Conservation (phyloP, 495 filamentous ascomycete genomes). For the Penicillium psychrofluorescens region DNA sequence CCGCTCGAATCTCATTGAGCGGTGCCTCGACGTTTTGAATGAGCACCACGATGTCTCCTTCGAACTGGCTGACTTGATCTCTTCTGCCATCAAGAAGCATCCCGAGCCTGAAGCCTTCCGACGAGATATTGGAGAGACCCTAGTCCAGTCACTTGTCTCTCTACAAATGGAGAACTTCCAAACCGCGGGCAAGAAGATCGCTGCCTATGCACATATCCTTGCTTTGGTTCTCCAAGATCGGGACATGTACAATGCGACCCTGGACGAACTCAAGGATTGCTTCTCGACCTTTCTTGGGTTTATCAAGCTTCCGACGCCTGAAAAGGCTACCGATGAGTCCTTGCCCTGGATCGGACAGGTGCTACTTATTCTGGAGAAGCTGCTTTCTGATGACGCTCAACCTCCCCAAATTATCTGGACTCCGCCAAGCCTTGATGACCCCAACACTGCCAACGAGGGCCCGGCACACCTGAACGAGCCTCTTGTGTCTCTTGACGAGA, state of each 20-base stretch:
- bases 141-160: constrained; percentile 84
- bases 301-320: constrained; percentile 55
- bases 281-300: constrained; percentile 70
- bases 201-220: constrained; percentile 88
- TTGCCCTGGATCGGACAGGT: constrained; percentile 91
- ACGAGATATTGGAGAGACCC: constrained; percentile 70
- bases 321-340: constrained; percentile 60
- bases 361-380: constrained; percentile 79
- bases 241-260: constrained; percentile 69
- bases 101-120: constrained; percentile 54
- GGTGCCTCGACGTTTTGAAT: constrained; percentile 82
- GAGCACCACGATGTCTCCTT: constrained; percentile 85
- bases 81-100: constrained; percentile 64
- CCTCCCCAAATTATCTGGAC: constrained; percentile 70
- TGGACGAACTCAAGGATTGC: constrained; percentile 71
- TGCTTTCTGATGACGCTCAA: constrained; percentile 80
- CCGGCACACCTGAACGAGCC: constrained; percentile 52
- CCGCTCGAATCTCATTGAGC: constrained; percentile 73
- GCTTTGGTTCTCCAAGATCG: constrained; percentile 79
- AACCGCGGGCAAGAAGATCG: constrained; percentile 70
- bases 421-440: constrained; percentile 50
- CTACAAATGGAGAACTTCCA: constrained; percentile 65
- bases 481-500: constrained; percentile 59
- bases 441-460: constrained; percentile 33
- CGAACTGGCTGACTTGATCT: constrained; percentile 81